These are phyloP conservation scores for Mycogone perniciosa DNA, from an alignment of 2,329 filamentous ascomycete genomes.

Conservation along the genomic window DNA sequence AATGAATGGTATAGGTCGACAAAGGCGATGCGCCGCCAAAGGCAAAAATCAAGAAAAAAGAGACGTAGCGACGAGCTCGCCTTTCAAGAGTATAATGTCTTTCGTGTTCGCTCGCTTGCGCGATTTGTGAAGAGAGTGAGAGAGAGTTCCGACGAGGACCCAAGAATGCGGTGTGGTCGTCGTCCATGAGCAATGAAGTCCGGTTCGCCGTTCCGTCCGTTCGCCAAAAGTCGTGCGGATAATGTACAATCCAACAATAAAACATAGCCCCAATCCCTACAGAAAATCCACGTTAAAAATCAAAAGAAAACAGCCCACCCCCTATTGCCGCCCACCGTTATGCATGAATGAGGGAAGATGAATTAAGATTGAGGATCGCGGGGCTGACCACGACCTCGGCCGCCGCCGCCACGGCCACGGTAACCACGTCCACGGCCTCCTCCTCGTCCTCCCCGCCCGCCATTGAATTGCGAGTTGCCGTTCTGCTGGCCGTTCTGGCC, in stretches of 20 bases:
- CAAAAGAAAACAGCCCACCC: constrained; percentile 17
- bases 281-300: constrained; percentile 25
- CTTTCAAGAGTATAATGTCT: constrained; percentile 9
- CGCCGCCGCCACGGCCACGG: constrained; percentile 26
- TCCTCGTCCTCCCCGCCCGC: constrained; percentile 32
- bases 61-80: constrained; percentile 16
- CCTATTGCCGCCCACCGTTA: constrained; percentile 20
- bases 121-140: constrained; percentile 9
- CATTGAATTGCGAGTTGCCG: constrained; percentile 27
- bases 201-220: constrained; percentile 30
- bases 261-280: constrained; percentile 23
- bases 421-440: constrained; percentile 35
- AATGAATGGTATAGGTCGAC: constrained; percentile 24
- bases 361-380: constrained; percentile 30
- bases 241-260: constrained; percentile 38
- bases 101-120: constrained; percentile 16
- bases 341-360: constrained; percentile 21
- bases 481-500: constrained; percentile 34
- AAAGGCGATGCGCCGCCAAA: constrained; percentile 16
- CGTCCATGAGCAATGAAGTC: constrained; percentile 26
- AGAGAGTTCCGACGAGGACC: constrained; percentile 10
- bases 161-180: constrained; percentile 18
- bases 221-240: constrained; percentile 33
- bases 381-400: constrained; percentile 31
- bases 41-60: constrained; percentile 14